Base-by-base conservation (phyloP, 1,139 yeast genomes). In the Candida freyschussii region DNA sequence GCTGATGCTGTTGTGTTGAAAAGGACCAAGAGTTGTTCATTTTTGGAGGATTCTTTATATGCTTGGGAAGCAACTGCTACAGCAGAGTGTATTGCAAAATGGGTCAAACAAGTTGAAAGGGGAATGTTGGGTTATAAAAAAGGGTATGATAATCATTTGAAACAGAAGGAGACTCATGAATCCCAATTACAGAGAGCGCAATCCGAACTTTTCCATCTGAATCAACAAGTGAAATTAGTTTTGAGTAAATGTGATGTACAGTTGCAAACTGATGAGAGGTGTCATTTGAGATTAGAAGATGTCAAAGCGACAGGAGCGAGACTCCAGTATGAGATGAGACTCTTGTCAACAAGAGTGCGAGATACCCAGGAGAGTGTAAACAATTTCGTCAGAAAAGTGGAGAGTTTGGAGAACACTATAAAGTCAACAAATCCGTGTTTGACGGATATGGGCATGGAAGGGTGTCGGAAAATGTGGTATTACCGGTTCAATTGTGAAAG, bases 351-450 rank as follows among this genome's bases (percentile, higher is more conserved):
- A 34, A 75, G 91, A 47, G 72, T 89, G 36, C 74, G 78, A 36
- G 97, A 91, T 52, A 78, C 87, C 17, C 95, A 85, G 45, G 86
- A 82, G 24, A 74, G 80, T 36, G 69, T 82, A 41, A 69, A 73
- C 33, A 57, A 66, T 17, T 70, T 72, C 65, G 60, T 67, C 50
- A 32, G 59, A 44, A 58, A 69, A 52, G 52, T 70, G 52, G 47
- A 57, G n/a, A 46, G 54, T 3, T 44, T 67, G 34, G 66, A 64
- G 38, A 43, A 50, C 6, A 33, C 43, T 3, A 35, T 50, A 2
- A 13, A 29, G 21, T 22, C 26, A 1, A 16, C 32, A 4, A 33
- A 36, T 21, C 38, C 43, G 2, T 8, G 23, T 12, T 26, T 9
- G 6, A 18, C 13, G 21, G 4, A 7, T 60, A 39, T 34, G 51